These are phyloP conservation scores for Paracamarosporium sp. DNA, from an alignment of 2,329 filamentous ascomycete species.

Conservation along the genomic window DNA sequence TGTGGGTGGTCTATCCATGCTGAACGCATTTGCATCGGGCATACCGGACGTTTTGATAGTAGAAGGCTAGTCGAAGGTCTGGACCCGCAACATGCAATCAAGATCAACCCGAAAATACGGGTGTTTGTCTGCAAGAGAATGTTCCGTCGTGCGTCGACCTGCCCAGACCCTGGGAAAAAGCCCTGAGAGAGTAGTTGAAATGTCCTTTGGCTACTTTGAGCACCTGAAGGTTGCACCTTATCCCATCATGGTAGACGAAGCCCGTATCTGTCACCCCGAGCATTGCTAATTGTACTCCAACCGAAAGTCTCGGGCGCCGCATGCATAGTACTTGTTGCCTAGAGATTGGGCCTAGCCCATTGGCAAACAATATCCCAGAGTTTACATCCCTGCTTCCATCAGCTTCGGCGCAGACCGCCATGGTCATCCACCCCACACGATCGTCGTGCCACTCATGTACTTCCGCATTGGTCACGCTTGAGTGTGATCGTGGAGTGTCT, in stretches of 20 bases:
- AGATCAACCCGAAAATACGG: not conserved
- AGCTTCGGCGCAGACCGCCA: conserved; percentile 21
- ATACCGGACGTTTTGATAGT: not conserved
- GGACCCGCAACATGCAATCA: not conserved
- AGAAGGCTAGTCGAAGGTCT: not conserved
- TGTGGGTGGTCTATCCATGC: not conserved
- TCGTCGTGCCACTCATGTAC: conserved; percentile 15
- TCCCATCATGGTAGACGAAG: not conserved
- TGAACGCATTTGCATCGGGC: not conserved
- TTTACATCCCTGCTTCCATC: conserved; percentile 16
- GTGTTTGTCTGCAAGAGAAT: not conserved
- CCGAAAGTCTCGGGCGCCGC: conserved; percentile 16
- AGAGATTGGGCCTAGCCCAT: conserved; percentile 20
- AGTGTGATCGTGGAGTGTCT: not conserved
- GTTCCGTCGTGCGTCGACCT: not conserved
- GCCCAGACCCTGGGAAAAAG: not conserved
- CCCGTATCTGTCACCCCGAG: not conserved
- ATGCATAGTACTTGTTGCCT: conserved; percentile 16
- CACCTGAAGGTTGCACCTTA: not conserved
- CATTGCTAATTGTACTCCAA: not conserved
- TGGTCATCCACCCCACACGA: conserved; percentile 14
- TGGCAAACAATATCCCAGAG: conserved; percentile 11
- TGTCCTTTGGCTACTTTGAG: not conserved
- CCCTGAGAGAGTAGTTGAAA: not conserved
- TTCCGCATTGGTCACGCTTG: not conserved